Evolutionary conservation across 1,284 basidiomycete genomes (phyloP), one percentile per base, ranked within the genome.

Genomic region (Rhizopogon parksii): DNA sequence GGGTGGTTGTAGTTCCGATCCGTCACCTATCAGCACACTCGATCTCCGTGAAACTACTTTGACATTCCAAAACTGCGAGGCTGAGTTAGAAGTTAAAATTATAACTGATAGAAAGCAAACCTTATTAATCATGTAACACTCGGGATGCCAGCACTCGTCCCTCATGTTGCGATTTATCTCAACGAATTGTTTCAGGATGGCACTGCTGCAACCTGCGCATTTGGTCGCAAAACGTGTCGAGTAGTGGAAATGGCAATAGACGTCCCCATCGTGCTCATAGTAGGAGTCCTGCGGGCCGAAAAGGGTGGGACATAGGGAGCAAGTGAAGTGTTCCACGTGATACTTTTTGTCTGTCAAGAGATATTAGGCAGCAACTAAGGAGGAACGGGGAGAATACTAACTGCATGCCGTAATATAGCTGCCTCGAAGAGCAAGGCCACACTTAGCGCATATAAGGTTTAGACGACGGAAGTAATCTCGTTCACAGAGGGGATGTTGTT

Each of bases 111-210:
- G 49, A 30, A 47, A 12, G 60, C 75, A 51, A 53, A 92, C 91
- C 78, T 96, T 98, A 73, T 98, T 95, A 62, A 99, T 98, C 95
- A 99, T 98, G 71, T 99, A 98, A 70, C 95, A 99, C 71, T 99
- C 95, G 46, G 95, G 95, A 78, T 99, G 95, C 95, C 96, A 99
- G 66, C 96, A 98, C 73, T 99, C 96, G 71, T 99, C 94, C 53
- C 85, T 80, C 78, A 91, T 92, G 71, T 98, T 99, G 56, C 95
- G 82, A 65, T 99, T 99, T 73, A 99, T 98, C 73, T 99, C 95
- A 55, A 99, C 95, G 64, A 98, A 99, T 68, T 99, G 95, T 72
- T 99, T 99, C 60, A 99, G 74, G 58, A 99, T 99, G n/a, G 96
- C 96, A 51, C 89, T 96, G 61, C 86, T 91, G 71, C 95, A 99